Base-by-base conservation (phyloP, 768 basidiomycete genomes). In the Amanita polypyramis region DNA sequence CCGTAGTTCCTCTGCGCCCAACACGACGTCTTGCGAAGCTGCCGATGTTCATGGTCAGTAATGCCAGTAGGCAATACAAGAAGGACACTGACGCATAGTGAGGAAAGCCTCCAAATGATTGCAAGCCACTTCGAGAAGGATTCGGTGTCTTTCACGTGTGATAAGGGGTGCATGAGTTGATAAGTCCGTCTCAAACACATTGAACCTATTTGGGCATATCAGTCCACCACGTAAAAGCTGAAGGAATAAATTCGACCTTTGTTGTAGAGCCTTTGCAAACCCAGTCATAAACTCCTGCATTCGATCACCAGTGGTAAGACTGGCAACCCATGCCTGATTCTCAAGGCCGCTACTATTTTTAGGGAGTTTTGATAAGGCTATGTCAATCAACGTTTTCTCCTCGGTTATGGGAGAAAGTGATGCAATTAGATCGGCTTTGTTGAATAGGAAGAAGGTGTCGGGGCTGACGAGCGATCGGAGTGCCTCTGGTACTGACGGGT, bases 1-100 rank as follows among this genome's bases (percentile, higher is more conserved):
- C 20, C 92, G 79, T 20, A 95, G 70, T 58, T 92, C 89, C 61
- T 95, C 92, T 0, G 90, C 90, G 4, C 78, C 89, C 9, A 87
- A 60, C 5, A 93, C 89, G 3, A 93, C 66, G 52, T 92, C 86
- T n/a, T 75, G 70, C 1, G 75, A 56, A 7, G 75, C 82, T 82
- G 58, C 25, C 40, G 27, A 10, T 29, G 25, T 8, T 29, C 10
- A 46, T 38, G 42, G 32, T n/a, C 43, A 35, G 39, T n/a, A 17
- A 41, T 33, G 12, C 33, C 23, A 33, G 33, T 17, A 47, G 40
- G 21, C 21, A 46, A n/a, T 20, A 23, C 55, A 39, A 45, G 50
- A 53, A 27, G 23, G 44, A 45, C 21, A 61, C 70, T 36, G 45
- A 73, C 72, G 56, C 37, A 65, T 64, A 38, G 63, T 63, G 3